Conservation (phyloP, 2,329 filamentous ascomycete species). For the Microsporum audouinii region DNA sequence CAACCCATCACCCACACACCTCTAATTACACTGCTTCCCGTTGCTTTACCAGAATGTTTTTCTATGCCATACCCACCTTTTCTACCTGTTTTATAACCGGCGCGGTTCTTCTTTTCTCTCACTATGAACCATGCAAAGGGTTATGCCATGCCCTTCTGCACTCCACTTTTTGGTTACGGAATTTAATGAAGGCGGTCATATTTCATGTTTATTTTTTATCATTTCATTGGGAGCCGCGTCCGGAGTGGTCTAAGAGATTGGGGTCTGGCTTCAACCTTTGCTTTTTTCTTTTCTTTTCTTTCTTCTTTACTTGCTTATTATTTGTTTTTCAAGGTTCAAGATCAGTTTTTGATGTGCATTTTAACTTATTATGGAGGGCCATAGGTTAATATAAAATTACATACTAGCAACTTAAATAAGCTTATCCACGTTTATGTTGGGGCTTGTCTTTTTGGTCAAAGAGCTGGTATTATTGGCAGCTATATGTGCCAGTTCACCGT, state of each 20-base stretch:
- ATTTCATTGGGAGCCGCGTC: slow-evolving; percentile 4
- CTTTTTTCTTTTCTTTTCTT: not conserved
- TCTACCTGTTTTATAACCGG: not conserved
- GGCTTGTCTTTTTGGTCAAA: not conserved
- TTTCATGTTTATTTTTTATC: not conserved
- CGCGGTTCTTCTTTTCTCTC: not conserved
- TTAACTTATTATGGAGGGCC: slow-evolving; percentile 1
- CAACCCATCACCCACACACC: not conserved
- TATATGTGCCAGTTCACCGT: too few relatives aligned
- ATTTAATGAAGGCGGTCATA: not conserved
- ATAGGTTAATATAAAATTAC: slow-evolving; percentile 5
- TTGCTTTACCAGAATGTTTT: not conserved
- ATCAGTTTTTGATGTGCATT: not conserved
- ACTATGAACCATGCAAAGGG: not conserved
- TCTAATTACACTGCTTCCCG: too few relatives aligned
- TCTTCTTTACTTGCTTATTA: not conserved
- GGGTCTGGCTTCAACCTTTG: not conserved
- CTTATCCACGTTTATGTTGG: not conserved
- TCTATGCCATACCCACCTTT: not conserved
- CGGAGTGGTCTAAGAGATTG: not conserved
- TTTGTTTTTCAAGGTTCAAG: not conserved
- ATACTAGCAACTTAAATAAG: not conserved
- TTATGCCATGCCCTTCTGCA: not conserved
- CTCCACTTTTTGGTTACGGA: not conserved
- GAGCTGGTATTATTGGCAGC: too few relatives aligned